Conservation (phyloP, 495 filamentous ascomycete species). For the Aspergillus saccharolyticus region DNA sequence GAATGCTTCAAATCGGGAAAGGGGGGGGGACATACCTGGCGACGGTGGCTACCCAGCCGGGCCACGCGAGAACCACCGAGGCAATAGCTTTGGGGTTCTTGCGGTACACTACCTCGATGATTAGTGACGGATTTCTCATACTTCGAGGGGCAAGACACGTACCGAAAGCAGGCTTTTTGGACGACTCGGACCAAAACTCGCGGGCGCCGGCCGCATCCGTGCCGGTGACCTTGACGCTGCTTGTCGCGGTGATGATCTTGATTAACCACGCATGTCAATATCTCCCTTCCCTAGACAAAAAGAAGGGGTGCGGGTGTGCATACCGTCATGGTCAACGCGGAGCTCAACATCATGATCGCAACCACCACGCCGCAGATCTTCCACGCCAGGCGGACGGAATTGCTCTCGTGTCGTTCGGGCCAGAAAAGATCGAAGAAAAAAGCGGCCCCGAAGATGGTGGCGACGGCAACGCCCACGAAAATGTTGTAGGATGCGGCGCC, state of each 20-base stretch:
- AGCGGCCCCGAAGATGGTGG: constrained; percentile 47
- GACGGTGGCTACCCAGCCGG: constrained; percentile 29
- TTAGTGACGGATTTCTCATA: no score
- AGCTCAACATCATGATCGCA: constrained; percentile 34
- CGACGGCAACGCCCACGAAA: constrained; percentile 49
- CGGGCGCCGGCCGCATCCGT: constrained; percentile 20
- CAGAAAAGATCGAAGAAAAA: constrained; percentile 54
- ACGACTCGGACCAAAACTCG: constrained; percentile 22
- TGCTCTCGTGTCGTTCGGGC: constrained; percentile 45
- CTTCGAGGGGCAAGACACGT: no score
- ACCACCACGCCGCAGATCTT: constrained; percentile 40
- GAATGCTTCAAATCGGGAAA: not conserved
- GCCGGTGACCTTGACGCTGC: constrained; percentile 31
- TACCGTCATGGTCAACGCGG: constrained; percentile 39
- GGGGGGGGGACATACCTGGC: constrained; percentile 14
- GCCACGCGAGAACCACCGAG: constrained; percentile 37
- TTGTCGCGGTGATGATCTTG: constrained; percentile 37
- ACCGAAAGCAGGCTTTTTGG: constrained; percentile 25
- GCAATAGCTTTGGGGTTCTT: constrained; percentile 36
- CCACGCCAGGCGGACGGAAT: constrained; percentile 41
- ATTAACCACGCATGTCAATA: not conserved
- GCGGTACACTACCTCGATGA: constrained; percentile 27
- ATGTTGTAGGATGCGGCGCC: constrained; percentile 48
- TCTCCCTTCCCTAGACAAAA: not conserved
- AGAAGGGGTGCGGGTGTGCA: not conserved